phyloP scores from a whole-genome alignment of 176 grass and related monocot species.

The Avena sativa region DNA sequence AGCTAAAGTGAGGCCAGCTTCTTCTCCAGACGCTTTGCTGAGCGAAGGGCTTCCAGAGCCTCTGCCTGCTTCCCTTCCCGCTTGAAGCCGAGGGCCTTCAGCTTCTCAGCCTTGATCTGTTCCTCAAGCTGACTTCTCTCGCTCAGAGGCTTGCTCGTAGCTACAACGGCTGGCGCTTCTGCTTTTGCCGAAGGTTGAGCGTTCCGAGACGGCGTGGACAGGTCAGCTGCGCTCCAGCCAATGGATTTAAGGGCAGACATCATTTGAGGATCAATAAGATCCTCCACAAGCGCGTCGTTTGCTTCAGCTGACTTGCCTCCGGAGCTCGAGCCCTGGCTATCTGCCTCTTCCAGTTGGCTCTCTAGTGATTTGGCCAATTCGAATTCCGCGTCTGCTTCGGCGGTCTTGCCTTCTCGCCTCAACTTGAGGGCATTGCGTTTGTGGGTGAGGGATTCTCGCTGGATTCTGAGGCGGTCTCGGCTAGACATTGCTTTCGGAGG shows the following conservation, averaged over 20 bases:
- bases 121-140: conserved; percentile 77
- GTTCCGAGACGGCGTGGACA: conserved; percentile 34
- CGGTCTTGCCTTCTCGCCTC: conserved; percentile 81
- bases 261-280: conserved; percentile 89
- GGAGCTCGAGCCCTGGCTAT: conserved; percentile 48
- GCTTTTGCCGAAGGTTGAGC: conserved; percentile 44
- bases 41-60: conserved; percentile 82
- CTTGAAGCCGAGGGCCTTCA: conserved; percentile 81
- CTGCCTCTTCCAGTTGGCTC: conserved; percentile 80
- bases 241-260: conserved; percentile 83
- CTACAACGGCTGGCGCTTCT: conserved; percentile 20
- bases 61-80: conserved; percentile 79
- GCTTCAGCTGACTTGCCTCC: conserved; percentile 46
- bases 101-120: conserved; percentile 85
- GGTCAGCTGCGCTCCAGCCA: conserved; percentile 68
- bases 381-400: conserved; percentile 82
- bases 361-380: conserved; percentile 87
- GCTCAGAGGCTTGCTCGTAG: conserved; percentile 35
- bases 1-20: conserved; percentile 63
- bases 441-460: conserved; percentile 86
- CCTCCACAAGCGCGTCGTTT: conserved; percentile 62
- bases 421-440: conserved; percentile 93
- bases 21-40: conserved; percentile 82
- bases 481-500: conserved; percentile 67
- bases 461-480: conserved; percentile 85